A percentile compares a stretch with the other conserved stretches of the same genome.
These are phyloP conservation scores for Colletotrichum neosansevieriae DNA, from an alignment of 2,329 filamentous ascomycete genomes.

Conservation along the genomic window DNA sequence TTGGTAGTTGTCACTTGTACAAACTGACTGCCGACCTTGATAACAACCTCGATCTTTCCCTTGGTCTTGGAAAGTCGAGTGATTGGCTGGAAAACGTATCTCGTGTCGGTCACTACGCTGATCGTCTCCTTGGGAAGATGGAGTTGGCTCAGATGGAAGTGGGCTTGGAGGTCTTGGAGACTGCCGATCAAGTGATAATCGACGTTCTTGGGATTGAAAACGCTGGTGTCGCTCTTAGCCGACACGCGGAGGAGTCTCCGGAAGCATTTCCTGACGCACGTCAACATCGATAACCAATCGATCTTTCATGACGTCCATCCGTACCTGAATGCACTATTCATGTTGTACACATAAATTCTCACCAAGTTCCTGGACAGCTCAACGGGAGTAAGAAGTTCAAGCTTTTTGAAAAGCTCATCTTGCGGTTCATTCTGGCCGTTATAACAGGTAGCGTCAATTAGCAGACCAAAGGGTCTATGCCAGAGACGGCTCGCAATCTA, in stretches of 20 bases:
- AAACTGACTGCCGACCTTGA: slow-evolving; percentile 77
- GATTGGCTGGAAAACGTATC: slow-evolving; percentile 74
- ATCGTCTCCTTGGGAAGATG: slow-evolving; percentile 78
- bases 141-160: slow-evolving; percentile 75
- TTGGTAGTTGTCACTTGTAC: slow-evolving; percentile 77
- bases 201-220: slow-evolving; percentile 76
- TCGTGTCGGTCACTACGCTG: slow-evolving; percentile 74
- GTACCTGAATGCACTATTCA: slow-evolving; percentile 77
- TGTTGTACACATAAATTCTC: slow-evolving; percentile 77
- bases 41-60: slow-evolving; percentile 76
- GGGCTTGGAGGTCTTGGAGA: slow-evolving; percentile 72
- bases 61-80: slow-evolving; percentile 76
- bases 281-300: slow-evolving; percentile 5
- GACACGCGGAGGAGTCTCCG: slow-evolving; percentile 72
- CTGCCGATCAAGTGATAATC: slow-evolving; percentile 76
- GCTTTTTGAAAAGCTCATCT: slow-evolving; percentile 73
- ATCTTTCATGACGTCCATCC: slow-evolving; percentile 31
- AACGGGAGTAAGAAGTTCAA: slow-evolving; percentile 71
- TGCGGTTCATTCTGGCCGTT: slow-evolving; percentile 75
- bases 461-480: slow-evolving; percentile 75
- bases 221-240: slow-evolving; percentile 69
- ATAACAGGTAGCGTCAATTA: slow-evolving; percentile 79
- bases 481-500: slow-evolving; percentile 77
- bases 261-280: slow-evolving; percentile 67
- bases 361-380: slow-evolving; percentile 71